Conservation (phyloP, 23 red algal species). For the Cyanidiococcus yangmingshanensis region DNA sequence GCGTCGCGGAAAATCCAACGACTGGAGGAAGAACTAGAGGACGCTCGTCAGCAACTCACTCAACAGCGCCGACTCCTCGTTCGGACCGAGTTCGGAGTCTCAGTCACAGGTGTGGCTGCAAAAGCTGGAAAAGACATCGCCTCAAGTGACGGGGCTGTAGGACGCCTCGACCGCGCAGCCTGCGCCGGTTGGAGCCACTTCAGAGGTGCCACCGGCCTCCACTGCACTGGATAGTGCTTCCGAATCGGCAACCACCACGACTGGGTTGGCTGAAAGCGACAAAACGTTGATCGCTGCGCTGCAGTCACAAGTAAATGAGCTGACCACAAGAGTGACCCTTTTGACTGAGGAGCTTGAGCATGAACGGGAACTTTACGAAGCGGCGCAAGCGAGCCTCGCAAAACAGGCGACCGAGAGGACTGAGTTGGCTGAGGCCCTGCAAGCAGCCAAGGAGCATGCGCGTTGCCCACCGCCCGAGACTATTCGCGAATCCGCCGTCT, state of each 20-base stretch:
- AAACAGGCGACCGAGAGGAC: background rate
- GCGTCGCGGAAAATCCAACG: background rate
- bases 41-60: slow-evolving; percentile 3
- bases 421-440: background rate
- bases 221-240: too few relatives aligned
- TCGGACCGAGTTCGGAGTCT: background rate
- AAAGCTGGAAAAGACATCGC: background rate
- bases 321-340: background rate
- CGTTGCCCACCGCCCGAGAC: background rate
- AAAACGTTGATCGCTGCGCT: background rate
- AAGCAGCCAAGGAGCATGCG: background rate
- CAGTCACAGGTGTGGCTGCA: background rate
- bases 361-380: background rate
- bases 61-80: background rate
- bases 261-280: background rate
- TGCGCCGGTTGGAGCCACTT: too few relatives aligned
- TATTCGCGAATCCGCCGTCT: background rate
- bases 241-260: too few relatives aligned
- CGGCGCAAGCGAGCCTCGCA: background rate
- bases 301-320: slow-evolving; percentile 1
- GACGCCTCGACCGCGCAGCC: too few relatives aligned
- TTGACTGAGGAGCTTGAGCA: slow-evolving; percentile 1
- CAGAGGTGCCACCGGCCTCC: background rate
- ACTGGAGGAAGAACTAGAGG: background rate
- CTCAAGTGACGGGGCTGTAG: background rate